Evolutionary conservation across 2,329 filamentous ascomycete genomes (phyloP), one percentile per base, ranked within the genome.

Genomic region (Tolypocladium amazonense): DNA sequence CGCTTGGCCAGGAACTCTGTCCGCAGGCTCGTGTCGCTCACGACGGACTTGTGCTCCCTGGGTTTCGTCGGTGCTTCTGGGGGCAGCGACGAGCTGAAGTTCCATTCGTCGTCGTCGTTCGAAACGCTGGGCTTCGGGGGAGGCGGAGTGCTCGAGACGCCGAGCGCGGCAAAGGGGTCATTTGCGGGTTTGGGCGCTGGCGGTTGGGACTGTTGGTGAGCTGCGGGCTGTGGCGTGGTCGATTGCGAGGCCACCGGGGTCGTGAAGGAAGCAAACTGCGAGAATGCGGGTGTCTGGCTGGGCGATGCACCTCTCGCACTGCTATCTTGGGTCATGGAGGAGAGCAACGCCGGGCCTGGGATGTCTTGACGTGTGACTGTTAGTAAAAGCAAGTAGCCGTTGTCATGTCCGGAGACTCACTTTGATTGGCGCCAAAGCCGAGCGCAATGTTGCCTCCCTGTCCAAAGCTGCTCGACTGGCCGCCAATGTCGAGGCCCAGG

Each of bases 81-180:
- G 35, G 93, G 93, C 18, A 97, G 79, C 0, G 93, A 88, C 0
- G 93, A 97, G 3, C 90, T 86, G 72, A 97, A 97, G 30, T 86
- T 89, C 92, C 93, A 97, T 69, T 97, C 93, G 64, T 97, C 93
- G 57, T 97, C 93, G 54, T 89, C 85, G 57, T 77, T 78, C 9
- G 76, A 68, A 11, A 67, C 64, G 4, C 75, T 58, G 0, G 70
- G 58, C 2, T 69, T 62, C n/a, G 61, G 58, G 1, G 64, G 65
- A 23, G 66, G 63, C 9, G 64, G 63, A 12, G 68, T 65, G 20
- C 62, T 64, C 23, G 66, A 67, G 58, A 63, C 65, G 20, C 74
- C 70, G 9, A 85, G 76, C 15, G 78, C 76, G 1, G 81, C 80
- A 62, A 85, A 84, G 1, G 82, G 82, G 59, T 83, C 81, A 20